Evolutionary conservation across 1,284 basidiomycete genomes (phyloP).

Genomic region (Ganoderma sinense): DNA sequence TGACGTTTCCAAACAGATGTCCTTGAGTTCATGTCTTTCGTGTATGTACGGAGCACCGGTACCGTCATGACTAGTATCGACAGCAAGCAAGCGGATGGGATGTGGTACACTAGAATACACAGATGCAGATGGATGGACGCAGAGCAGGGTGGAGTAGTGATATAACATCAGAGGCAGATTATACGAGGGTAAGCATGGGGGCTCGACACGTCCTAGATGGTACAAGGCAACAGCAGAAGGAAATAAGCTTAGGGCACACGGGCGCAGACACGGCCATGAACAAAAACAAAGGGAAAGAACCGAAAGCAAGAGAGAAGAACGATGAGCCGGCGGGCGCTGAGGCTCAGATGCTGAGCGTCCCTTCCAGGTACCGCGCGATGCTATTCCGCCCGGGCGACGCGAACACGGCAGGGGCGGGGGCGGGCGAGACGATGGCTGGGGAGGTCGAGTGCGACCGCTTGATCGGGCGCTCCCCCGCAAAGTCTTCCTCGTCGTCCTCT

Average conservation of each 20-base stretch:
- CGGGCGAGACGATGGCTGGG: conserved; percentile 14
- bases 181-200: background rate
- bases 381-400: conserved; percentile 16
- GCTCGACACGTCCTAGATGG: background rate
- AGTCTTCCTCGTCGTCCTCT: conserved; percentile 11
- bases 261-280: background rate
- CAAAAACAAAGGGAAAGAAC: background rate
- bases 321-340: conserved; percentile 3
- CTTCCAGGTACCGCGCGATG: conserved; percentile 25
- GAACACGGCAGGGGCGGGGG: background rate
- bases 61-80: background rate
- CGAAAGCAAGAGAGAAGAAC: background rate
- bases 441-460: conserved; percentile 34
- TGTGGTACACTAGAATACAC: background rate
- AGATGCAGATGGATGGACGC: background rate
- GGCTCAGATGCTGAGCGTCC: conserved; percentile 27
- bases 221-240: background rate
- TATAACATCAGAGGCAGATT: background rate
- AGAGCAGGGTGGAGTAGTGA: background rate
- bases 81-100: background rate
- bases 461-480: conserved; percentile 27
- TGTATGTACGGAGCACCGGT: background rate
- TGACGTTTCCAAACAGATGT: background rate
- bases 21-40: background rate
- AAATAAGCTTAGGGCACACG: background rate